Base-by-base conservation (phyloP, 2,329 filamentous ascomycete species). In the Teratosphaeria pseudoeucalypti region DNA sequence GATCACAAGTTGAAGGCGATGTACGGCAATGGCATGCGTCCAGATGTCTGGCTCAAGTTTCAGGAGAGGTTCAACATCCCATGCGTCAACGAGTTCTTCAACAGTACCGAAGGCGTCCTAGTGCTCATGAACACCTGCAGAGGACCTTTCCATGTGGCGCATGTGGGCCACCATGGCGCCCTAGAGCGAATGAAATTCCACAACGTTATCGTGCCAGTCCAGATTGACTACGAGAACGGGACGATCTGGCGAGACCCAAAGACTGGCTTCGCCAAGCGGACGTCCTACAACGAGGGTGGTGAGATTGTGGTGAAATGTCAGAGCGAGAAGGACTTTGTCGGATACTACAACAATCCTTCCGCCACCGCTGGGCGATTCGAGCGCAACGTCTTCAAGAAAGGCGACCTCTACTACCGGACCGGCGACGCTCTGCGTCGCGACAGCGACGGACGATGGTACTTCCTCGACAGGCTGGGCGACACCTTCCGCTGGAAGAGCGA, bases 21-120 rank as follows among this genome's bases (percentile, higher is more conserved):
- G 74, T 85, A 80, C 66, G 85, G 85, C 60, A 88, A 88, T 67
- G 85, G 85, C 1, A 77, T 88, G 65, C 79, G 85, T 1, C 85
- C 85, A 0, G 86, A 89, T 65, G 83, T 89, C 0, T 89, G 86
- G 86, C 72, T 78, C 34, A 77, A 79, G 26, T 89, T 89, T 71
- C 75, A 81, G 49, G 81, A 86, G 55, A 79, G 85, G 12, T 88
- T 87, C 68, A 81, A 80, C 57, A 81, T 88, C 64, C 73, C 78
- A 12, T 79, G 81, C 32, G 82, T 92, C 1, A 77, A 76, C 61
- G 88, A 92, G 71, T 90, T 92, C 74, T 92, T 90, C 78, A 88
- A 87, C 70, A 88, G 85, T 60, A 89, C 86, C 1, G 88, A 92
- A 72, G 86, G 87, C 34, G 79, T 89, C 56, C 81, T 91, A 66